Base-by-base conservation (phyloP, 2,329 filamentous ascomycete species). In the Domatiomyces catenatus region DNA sequence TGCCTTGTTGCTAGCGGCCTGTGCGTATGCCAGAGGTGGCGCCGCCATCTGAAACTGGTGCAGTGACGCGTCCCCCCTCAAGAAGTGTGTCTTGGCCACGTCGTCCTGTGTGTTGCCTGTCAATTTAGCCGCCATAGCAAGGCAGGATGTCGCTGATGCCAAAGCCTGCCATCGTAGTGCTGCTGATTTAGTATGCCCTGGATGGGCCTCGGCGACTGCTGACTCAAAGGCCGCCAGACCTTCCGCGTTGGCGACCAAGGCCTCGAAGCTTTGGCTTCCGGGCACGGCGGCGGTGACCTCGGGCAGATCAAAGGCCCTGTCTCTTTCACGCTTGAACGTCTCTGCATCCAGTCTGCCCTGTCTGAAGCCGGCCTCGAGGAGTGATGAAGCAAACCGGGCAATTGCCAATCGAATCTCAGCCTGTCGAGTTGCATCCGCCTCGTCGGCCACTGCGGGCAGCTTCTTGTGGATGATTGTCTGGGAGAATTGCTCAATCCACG, bases 401-500 rank as follows among this genome's bases (percentile, higher is more conserved):
- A 70, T 67, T 3, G 74, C 72, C 20, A 83, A 67, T 2, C 69
- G 65, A 18, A 75, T 70, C 59, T 81, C 76, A 44, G 73, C 66
- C 43, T 70, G 65, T 52, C 69, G 64, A 54, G 68, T 62, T 12
- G 52, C 2, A n/a, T 50, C 48, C 48, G 68, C 64, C 48, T 67
- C 62, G 54, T 69, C 63, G 12, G 77, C 65, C 51, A 79, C 77
- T n/a, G 63, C 60, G 2, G 74, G 71, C 2, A 81, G 69, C 50
- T 74, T 79, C 20, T 70, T 69, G 24, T 72, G 69, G 2, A 78
- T 64, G 8, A 81, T 68, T 15, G 70, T 67, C 1, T 69, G 65
- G 0, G 76, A 77, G 51, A 75, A 72, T 55, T 80, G 71, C 52
- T 79, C 75, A 49, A 79, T 72, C 67, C 76, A 75, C n/a, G 74